Evolutionary conservation across 176 grass and related monocot genomes (phyloP).

Genomic region (Aegilops sharonensis): DNA sequence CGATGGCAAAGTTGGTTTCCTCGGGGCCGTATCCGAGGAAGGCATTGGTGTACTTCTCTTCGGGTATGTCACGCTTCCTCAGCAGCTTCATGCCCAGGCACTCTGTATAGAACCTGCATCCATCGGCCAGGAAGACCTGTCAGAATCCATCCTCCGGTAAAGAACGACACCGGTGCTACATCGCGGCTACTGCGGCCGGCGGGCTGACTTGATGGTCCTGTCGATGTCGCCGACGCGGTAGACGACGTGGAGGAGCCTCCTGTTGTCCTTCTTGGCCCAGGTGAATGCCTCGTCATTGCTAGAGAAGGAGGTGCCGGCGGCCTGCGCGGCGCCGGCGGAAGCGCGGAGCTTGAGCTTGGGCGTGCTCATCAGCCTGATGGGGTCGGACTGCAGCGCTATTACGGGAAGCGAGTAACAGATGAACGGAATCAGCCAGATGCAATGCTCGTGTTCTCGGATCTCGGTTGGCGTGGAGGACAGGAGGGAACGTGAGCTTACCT

Average conservation of each 20-base stretch:
- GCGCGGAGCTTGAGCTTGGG: slow-evolving; percentile 28
- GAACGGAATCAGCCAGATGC: background rate
- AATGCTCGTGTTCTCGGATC: background rate
- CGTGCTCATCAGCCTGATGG: slow-evolving; percentile 22
- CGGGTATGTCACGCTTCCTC: slow-evolving; percentile 74
- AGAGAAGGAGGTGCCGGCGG: slow-evolving; percentile 47
- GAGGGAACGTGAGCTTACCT: background rate
- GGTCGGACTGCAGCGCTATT: slow-evolving; percentile 25
- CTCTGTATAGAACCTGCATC: slow-evolving; percentile 81
- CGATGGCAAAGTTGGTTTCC: slow-evolving; percentile 73
- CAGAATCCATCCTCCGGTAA: background rate
- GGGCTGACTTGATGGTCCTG: slow-evolving; percentile 66
- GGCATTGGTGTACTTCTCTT: slow-evolving; percentile 83
- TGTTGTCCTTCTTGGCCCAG: slow-evolving; percentile 79
- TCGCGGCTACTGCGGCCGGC: too few relatives aligned
- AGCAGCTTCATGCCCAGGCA: slow-evolving; percentile 95
- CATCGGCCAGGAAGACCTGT: background rate
- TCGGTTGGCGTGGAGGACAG: background rate
- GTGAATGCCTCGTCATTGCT: slow-evolving; percentile 56
- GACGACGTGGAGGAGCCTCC: slow-evolving; percentile 81
- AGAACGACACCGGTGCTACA: background rate
- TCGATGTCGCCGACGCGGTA: slow-evolving; percentile 87
- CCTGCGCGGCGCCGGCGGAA: slow-evolving; percentile 47
- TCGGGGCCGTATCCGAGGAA: slow-evolving; percentile 91
- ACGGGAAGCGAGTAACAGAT: background rate